A percentile compares a stretch with the other conserved stretches of the same genome.
Conservation (phyloP, 1,284 basidiomycete genomes). For the Xanthoconium separans region DNA sequence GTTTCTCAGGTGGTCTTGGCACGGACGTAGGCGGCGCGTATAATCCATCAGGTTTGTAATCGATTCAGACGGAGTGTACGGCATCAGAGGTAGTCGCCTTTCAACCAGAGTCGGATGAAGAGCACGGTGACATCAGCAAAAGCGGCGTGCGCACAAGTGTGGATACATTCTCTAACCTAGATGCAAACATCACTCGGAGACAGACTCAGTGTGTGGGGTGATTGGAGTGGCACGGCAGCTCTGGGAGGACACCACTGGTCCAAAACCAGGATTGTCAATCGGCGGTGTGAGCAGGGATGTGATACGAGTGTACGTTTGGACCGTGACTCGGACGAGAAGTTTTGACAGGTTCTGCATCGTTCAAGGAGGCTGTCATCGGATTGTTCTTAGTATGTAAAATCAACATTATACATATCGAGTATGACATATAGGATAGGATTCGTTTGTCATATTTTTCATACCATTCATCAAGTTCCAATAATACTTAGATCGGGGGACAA, state of each 20-base stretch:
- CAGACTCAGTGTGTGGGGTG: no score
- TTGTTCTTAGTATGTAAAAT: no score
- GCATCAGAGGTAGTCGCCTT: constrained; percentile 73
- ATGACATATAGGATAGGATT: no score
- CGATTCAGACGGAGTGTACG: constrained; percentile 79
- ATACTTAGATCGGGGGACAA: no score
- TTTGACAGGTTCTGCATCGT: no score
- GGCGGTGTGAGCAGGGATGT: constrained; percentile 51
- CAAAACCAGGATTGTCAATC: constrained; percentile 60
- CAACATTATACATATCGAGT: no score
- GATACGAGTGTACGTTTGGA: not conserved
- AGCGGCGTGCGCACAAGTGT: not conserved
- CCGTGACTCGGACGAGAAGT: not conserved
- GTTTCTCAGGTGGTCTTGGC: constrained; percentile 71
- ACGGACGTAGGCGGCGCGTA: constrained; percentile 89
- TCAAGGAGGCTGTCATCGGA: no score
- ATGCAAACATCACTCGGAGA: no score
- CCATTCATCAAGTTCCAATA: no score
- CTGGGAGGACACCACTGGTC: not conserved
- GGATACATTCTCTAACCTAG: no score
- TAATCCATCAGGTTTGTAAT: constrained; percentile 76
- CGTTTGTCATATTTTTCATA: no score
- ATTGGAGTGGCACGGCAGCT: no score
- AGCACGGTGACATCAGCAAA: constrained; percentile 4
- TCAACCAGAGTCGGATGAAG: constrained; percentile 28